Percentiles rank a stretch among this genome's conserved stretches.
Evolutionary conservation across 164 flowering plant species (phyloP).

Genomic region (Tinospora cordifolia): DNA sequence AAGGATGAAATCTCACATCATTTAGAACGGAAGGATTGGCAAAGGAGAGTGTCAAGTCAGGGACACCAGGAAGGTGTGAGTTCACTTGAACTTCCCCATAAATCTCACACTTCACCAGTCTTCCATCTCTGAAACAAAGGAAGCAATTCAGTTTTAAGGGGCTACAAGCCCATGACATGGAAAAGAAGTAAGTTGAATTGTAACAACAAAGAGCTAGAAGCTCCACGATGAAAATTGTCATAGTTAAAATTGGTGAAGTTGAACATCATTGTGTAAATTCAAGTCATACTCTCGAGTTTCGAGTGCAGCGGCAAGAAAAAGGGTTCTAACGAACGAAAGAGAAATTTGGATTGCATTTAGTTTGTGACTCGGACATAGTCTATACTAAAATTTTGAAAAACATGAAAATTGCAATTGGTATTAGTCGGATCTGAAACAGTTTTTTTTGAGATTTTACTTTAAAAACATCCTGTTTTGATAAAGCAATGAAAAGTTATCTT

Average conservation of each 20-base stretch:
- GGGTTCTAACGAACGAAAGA: not conserved
- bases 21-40: constrained; percentile 76
- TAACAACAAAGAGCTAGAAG: not conserved
- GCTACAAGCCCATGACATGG: not conserved
- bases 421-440: too few relatives aligned
- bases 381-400: too few relatives aligned
- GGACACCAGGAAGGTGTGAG: constrained; percentile 84
- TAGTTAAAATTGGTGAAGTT: too few relatives aligned
- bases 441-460: too few relatives aligned
- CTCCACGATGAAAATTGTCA: not conserved
- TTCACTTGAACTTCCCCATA: constrained; percentile 90
- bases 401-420: too few relatives aligned
- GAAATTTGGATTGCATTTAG: not conserved
- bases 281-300: too few relatives aligned
- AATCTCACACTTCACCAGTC: constrained; percentile 79
- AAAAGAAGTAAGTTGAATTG: not conserved
- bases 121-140: constrained; percentile 56
- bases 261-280: too few relatives aligned
- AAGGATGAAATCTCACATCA: constrained; percentile 94
- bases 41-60: constrained; percentile 91
- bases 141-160: not conserved
- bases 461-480: too few relatives aligned
- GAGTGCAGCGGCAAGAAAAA: not conserved
- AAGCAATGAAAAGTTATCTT: too few relatives aligned
- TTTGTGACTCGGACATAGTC: too few relatives aligned